Evolutionary conservation across 257 asterid genomes (phyloP), one percentile per base, ranked within the genome.

Genomic region (Solanum pimpinellifolium): DNA sequence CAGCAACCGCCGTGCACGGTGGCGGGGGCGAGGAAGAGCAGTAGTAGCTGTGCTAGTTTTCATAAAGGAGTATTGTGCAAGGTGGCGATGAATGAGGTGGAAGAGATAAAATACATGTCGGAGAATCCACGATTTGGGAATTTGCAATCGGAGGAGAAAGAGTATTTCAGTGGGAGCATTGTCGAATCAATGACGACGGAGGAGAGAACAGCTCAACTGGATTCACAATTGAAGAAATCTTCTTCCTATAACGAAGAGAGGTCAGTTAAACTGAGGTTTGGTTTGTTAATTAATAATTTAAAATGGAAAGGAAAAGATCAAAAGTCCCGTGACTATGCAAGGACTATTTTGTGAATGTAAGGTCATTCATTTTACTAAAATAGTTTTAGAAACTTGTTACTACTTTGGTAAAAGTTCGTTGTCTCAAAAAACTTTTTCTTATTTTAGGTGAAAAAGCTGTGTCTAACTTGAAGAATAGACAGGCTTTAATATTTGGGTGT

Each of bases 71-170:
- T 91, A 35, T 75, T 95, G 59, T 76, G 94, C 77, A 92, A 91
- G 8, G 92, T 73, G 13, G 83, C 49, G 20, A 88, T 59, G 62
- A 92, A 62, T 76, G 95, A 88, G 15, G 94, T 87, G 76, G 98
- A 90, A 39, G 96, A 93, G 62, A 95, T 94, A 3, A 91, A 88
- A 18, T 91, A 92, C 92, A 94, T 96, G 96, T 93, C 98, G 35
- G 99, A 96, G 89, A 96, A 95, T 91, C 99, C 99, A 56, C 81
- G 99, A 89, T 94, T 95, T 49, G 98, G 98, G 88, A 93, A 91
- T 60, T 44, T 89, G 91, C 96, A 92, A 52, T 62, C 90, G 0
- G 96, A 93, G 89, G 98, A 95, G 86, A 95, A 92, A 87, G 98
- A 95, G 85, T 96, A 94, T 74, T 96, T 95, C 77, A 96, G 99